Evolutionary conservation across 2,329 filamentous ascomycete genomes (phyloP), one percentile per base, ranked within the genome.

Genomic region (Trichophyton rubrum): DNA sequence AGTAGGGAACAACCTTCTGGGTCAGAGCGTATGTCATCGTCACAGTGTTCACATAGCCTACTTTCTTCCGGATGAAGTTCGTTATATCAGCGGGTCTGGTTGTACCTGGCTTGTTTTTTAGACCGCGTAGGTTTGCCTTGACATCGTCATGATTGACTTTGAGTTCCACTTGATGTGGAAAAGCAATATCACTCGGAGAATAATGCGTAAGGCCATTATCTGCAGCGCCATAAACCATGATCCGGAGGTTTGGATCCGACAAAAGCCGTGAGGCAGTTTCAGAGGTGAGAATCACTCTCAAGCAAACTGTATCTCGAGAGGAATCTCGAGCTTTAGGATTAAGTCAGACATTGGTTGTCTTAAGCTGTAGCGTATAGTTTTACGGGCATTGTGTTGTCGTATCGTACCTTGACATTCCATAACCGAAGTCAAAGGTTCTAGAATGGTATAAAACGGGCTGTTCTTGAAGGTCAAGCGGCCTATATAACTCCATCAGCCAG

Each of bases 21-120:
- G 93, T 97, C 66, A 97, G 78, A 55, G 93, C 93, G 74, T 96
- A 99, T 45, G 90, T 95, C 73, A 99, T 86, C 61, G 88, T 83
- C 63, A 99, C 77, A 57, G 79, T 84, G 70, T 97, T 97, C 59
- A 77, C 77, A 69, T 92, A 95, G 49, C 80, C 80, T 17, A 79
- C 69, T 9, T 85, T 82, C 64, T 83, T 85, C 33, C 89, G 82
- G 53, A 97, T 78, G 62, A 84, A 81, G 65, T 82, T 78, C 6
- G 93, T 99, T 63, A 99, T 87, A 74, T 99, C 93, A 55, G 89
- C 90, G 6, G 93, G 93, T 68, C 90, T 85, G 45, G 93, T 99
- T 51, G 93, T 95, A 22, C 93, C 93, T 5, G 92, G 89, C 72
- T 93, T 95, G 72, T 96, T 96, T 75, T 99, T 99, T 63, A 99